phyloP scores from a whole-genome alignment of 495 filamentous ascomycete genomes.

The Beverwykella pulmonaria region DNA sequence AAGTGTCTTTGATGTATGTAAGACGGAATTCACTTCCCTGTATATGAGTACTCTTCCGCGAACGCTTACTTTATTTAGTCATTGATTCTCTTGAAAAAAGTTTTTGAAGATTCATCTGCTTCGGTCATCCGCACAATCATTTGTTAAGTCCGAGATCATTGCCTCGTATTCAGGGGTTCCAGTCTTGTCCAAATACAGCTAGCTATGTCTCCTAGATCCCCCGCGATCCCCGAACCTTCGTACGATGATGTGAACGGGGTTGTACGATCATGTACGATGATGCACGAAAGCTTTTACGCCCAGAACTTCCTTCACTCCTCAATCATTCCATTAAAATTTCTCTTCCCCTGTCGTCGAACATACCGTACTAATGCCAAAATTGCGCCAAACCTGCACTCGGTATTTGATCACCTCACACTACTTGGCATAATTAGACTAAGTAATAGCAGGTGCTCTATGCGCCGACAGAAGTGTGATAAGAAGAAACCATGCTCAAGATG shows the following conservation, averaged over 20 bases:
- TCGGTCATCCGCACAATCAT: too few relatives aligned
- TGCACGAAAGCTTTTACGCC: background rate
- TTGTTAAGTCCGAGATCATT: too few relatives aligned
- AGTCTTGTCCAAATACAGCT: too few relatives aligned
- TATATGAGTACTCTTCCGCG: too few relatives aligned
- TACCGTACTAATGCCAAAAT: constrained; percentile 19
- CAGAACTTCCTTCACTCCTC: background rate
- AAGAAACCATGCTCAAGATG: constrained; percentile 31
- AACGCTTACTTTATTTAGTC: too few relatives aligned
- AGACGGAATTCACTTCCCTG: too few relatives aligned
- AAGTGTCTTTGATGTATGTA: too few relatives aligned
- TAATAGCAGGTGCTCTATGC: constrained; percentile 17
- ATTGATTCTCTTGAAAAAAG: too few relatives aligned
- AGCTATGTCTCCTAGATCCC: too few relatives aligned
- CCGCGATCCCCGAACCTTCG: background rate
- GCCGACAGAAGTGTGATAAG: constrained; percentile 33
- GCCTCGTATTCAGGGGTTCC: too few relatives aligned
- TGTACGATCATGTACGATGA: background rate
- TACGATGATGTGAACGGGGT: background rate
- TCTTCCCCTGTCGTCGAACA: constrained; percentile 2
- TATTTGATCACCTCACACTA: background rate
- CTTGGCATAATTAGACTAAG: background rate
- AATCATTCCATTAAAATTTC: background rate
- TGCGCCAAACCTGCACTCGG: constrained; percentile 24
- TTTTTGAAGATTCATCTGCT: too few relatives aligned